Evolutionary conservation across 768 basidiomycete species (phyloP), one percentile per base, ranked within the genome.

Genomic region (Scleroderma citrinum): DNA sequence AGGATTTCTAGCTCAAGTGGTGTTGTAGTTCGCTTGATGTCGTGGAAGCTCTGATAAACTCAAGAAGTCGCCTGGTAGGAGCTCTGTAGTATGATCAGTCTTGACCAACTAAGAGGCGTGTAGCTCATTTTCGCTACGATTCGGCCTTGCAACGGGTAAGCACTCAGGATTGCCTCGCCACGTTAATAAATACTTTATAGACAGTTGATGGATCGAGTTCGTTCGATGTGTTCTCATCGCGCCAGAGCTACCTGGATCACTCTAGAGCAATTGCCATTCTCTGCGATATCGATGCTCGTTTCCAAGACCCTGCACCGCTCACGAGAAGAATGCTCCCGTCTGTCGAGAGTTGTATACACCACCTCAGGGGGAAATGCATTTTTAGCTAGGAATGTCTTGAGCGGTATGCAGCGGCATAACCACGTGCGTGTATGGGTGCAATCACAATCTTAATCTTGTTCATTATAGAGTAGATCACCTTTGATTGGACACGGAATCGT

Each of bases 301-400:
- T 76, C 85, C 2, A 80, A 78, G 50, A 81, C 83, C 0, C 67
- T 88, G 19, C 83, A 81, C 50, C 75, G 80, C 14, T 52, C 70
- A 2, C 77, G 75, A 53, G 80, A 82, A 31, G 81, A 82, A 17
- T 78, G 76, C 44, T 63, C 67, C 3, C 66, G 74, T 5, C 60
- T 88, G 39, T 76, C 82, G 5, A 70, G 72, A 16, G 75, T 85
- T 43, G 69, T 87, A 14, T 77, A 73, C 54, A 69, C 71, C 1
- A 69, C 76, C 11, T 84, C 85, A 1, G 75, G 75, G 16, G 86
- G 86, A 7, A 88, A 87, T 61, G 79, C 83, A 0, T 87, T 88
- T 56, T 79, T 81, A 6, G 80, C 81, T 3, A 68, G 84, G 47
- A 86, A 76, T 56, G 73, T 87, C 44, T 63, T 88, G 26, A 73